Evolutionary conservation across 2,329 filamentous ascomycete genomes (phyloP), one percentile per base, ranked within the genome.

Genomic region (Fusarium globosum): DNA sequence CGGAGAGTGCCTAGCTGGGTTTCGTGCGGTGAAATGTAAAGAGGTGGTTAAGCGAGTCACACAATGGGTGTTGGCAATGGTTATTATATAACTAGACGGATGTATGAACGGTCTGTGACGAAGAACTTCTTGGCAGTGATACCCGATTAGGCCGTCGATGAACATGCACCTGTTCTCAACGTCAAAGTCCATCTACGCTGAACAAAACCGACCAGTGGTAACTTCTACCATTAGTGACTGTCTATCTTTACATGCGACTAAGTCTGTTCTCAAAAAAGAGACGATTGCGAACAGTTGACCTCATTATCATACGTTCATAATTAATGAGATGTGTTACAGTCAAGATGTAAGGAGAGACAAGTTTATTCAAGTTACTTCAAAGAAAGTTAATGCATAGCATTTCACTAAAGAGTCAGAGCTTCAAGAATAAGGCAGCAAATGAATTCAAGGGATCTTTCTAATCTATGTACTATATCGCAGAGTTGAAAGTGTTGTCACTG

Each of bases 181-280:
- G 26, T 11, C 13, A 2, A 30, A 12, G 20, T 10, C 13, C 5
- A 13, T 23, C 3, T 28, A 18, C 10, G 7, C 28, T 23, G 45
- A 48, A 48, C 4, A 46, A 2, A 21, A 11, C 1, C 1, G 26
- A 46, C 1, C 13, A 21, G 13, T 28, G 9, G 0, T 6, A 14
- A 14, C 2, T 11, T 28, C 6, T 28, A 28, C 28, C 7, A 8
- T 28, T 28, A 7, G 28, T 28, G 28, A 28, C 7, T 28, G 28
- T 28, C 28, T 28, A 28, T 28, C 8, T 28, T 12, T 28, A 7
- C 8, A 26, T 2, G 1, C 0, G 18, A 28, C 5, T 6, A 28
- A 28, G 18, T 6, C 21, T 1, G 28, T 10, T 7, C 13, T 2
- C 5, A 0, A 6, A 15, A 46, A 1, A 7, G n/a, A 20, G 4